Base-by-base conservation (phyloP, 1,139 yeast genomes). In the Nakaseomyces nivariensis region DNA sequence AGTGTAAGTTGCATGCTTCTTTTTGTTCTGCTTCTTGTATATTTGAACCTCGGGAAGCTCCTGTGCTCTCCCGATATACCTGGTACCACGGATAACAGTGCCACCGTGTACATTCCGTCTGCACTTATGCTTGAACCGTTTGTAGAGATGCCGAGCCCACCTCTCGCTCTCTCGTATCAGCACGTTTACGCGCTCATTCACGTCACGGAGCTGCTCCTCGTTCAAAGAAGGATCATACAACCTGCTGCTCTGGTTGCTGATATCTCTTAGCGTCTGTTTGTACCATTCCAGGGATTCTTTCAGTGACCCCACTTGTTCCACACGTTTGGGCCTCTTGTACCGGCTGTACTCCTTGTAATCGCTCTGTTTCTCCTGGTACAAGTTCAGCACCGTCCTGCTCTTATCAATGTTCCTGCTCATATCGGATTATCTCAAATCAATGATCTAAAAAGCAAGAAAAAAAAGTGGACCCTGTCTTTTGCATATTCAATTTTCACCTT, bases 201-300 rank as follows among this genome's bases (percentile, higher is more conserved):
- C 62, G 46, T 84, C 94, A 45, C 95, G 70, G 1, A 89, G 67
- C 58, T 83, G 85, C 42, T 69, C 68, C 36, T 82, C 88, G 9
- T 78, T 75, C 26, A 82, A 60, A 8, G 78, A 67, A 2, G 71
- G 69, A 61, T 88, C 95, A 53, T 84, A 84, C 37, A 89, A 79
- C 58, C 79, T 69, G 4, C 84, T 73, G 43, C 85, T 69, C 55
- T 79, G 78, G 24, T 73, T 70, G 29, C 84, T 77, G 51, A 87
- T 79, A 59, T 88, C 95, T 46, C 75, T 70, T 5, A 82, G 60
- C 6, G 87, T 76, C 52, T 78, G 78, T n/a, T 72, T 67, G 48
- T 96, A 69, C 86, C 89, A 86, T 63, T 76, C 76, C 59, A 84
- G 88, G n/a, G 95, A 89, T 53, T 81, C 87, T 1, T 79, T n/a